Percentiles rank a stretch among this genome's conserved stretches.
phyloP scores from a whole-genome alignment of 2,329 filamentous ascomycete genomes.

The Emmonsiellopsis sp. region DNA sequence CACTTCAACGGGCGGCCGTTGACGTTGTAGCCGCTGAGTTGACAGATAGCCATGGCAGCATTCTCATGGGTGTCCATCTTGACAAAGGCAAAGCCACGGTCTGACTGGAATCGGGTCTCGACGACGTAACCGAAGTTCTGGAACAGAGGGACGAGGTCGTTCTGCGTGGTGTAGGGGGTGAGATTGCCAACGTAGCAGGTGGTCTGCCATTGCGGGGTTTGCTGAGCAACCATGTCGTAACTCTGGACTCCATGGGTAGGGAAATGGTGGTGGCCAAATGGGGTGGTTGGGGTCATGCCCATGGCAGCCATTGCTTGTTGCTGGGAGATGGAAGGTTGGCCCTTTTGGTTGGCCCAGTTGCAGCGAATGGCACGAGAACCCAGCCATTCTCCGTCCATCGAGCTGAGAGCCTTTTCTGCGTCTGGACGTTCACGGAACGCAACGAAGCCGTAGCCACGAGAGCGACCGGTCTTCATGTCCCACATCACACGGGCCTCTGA shows the following conservation, averaged over 20 bases:
- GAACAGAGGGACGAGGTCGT: conserved; percentile 94
- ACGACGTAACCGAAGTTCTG: conserved; percentile 98
- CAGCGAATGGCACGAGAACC: conserved; percentile 95
- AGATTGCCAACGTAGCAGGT: conserved; percentile 97
- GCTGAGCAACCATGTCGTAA: conserved; percentile 91
- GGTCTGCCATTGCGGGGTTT: conserved; percentile 96
- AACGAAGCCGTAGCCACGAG: conserved; percentile 94
- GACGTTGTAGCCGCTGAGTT: conserved; percentile 95
- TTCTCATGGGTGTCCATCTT: conserved; percentile 99
- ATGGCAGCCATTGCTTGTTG: conserved; percentile 95
- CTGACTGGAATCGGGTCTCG: conserved; percentile 94
- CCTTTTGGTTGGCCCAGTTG: conserved; percentile 99
- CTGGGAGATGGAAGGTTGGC: conserved; percentile 96
- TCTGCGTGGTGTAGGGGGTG: conserved; percentile 94
- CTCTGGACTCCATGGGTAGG: conserved; percentile 93
- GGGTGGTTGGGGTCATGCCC: conserved; percentile 92
- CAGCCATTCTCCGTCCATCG: conserved; percentile 99
- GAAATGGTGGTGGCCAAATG: conserved; percentile 95
- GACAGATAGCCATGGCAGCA: conserved; percentile 95
- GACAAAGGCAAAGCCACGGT: conserved; percentile 95
- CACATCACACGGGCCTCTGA: conserved; percentile 99
- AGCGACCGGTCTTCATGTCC: conserved; percentile 99
- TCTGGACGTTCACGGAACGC: conserved; percentile 90
- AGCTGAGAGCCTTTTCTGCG: conserved; percentile 89
- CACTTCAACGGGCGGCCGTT: conserved; percentile 96